These are phyloP conservation scores for Alternaria gaisen DNA, from an alignment of 2,329 filamentous ascomycete species.

Conservation along the genomic window DNA sequence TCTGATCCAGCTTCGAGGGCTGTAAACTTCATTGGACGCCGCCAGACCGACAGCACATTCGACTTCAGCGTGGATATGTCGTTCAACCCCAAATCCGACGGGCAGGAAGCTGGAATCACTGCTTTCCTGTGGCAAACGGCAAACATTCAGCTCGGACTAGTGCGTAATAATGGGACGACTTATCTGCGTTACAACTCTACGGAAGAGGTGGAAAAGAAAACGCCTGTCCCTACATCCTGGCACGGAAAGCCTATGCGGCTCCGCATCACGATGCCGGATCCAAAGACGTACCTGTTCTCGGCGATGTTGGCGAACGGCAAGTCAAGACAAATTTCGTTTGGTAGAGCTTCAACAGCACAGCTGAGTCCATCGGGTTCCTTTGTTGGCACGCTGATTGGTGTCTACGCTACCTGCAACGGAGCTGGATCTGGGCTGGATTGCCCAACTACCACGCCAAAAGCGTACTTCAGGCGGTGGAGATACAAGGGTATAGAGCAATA, in stretches of 20 bases:
- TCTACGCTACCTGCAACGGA: conserved; percentile 63
- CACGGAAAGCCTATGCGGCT: conserved; percentile 40
- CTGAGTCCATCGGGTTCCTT: conserved; percentile 19
- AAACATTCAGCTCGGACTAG: conserved; percentile 58
- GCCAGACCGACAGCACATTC: conserved; percentile 64
- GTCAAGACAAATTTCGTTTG: conserved; percentile 2
- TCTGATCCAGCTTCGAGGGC: conserved; percentile 56
- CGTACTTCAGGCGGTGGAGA: conserved; percentile 60
- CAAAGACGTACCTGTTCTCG: conserved; percentile 7
- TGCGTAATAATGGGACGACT: conserved; percentile 18
- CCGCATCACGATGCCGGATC: conserved; percentile 11
- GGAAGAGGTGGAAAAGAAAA: conserved; percentile 44
- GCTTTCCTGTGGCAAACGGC: conserved; percentile 63
- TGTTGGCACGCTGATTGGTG: conserved; percentile 59
- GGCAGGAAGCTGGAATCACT: conserved; percentile 63
- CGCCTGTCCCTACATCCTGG: conserved; percentile 55
- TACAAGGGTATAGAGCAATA: conserved; percentile 44
- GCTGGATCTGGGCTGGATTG: conserved; percentile 29
- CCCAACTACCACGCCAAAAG: conserved; percentile 50
- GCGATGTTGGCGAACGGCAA: not conserved
- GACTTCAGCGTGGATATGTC: conserved; percentile 59
- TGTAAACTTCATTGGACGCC: conserved; percentile 61
- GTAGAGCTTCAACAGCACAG: conserved; percentile 21
- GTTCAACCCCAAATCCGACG: conserved; percentile 39
- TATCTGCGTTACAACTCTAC: conserved; percentile 56